Percentiles rank a stretch among this genome's conserved stretches.
These are phyloP conservation scores for Penicillium oxalicum DNA, from an alignment of 2,329 filamentous ascomycete species.

Conservation along the genomic window DNA sequence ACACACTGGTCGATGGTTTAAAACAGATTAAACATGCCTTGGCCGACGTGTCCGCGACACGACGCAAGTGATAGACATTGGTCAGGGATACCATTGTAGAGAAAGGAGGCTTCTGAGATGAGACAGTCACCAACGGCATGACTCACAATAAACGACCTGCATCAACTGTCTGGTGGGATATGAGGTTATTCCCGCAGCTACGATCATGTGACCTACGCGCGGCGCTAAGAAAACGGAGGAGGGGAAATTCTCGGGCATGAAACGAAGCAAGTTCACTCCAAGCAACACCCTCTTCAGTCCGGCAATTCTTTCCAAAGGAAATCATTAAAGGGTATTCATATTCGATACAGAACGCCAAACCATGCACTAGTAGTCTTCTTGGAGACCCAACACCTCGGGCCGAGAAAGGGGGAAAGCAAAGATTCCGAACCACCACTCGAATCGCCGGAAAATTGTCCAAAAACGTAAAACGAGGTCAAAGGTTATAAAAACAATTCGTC, in stretches of 20 bases:
- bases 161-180: not conserved
- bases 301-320: no score
- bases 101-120: not conserved
- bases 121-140: no score
- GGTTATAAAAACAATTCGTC: slow-evolving; percentile 18
- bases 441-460: not conserved
- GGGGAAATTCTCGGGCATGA: no score
- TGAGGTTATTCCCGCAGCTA: slow-evolving; percentile 6
- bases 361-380: slow-evolving; percentile 24
- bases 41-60: slow-evolving; percentile 74
- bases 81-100: slow-evolving; percentile 47
- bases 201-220: slow-evolving; percentile 18
- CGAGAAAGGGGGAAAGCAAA: slow-evolving; percentile 3
- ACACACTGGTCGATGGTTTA: slow-evolving; percentile 77
- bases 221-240: not conserved
- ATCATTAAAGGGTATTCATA: not conserved
- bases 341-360: slow-evolving; percentile 19
- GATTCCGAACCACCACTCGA: no score
- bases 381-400: slow-evolving; percentile 12
- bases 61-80: slow-evolving; percentile 79
- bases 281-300: no score
- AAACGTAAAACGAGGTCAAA: slow-evolving; percentile 4
- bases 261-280: no score
- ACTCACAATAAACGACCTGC: no score
- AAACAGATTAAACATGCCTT: slow-evolving; percentile 89